These are phyloP conservation scores for Wickerhamiella azymoides DNA, from an alignment of 805 yeast species.

Conservation along the genomic window DNA sequence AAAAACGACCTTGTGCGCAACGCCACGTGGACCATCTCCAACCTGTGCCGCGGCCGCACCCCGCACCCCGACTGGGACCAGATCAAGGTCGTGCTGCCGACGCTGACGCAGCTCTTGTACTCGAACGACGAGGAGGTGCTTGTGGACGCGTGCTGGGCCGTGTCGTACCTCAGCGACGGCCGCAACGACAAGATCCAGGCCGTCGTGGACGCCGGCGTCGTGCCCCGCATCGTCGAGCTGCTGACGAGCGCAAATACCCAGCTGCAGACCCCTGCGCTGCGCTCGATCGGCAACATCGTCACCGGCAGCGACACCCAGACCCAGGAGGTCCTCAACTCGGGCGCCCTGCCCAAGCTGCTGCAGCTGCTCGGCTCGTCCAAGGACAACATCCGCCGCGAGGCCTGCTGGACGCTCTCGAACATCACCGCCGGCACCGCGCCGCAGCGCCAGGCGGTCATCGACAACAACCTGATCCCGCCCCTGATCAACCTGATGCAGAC, in stretches of 20 bases:
- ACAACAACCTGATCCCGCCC: constrained; percentile 85
- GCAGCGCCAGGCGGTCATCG: constrained; percentile 94
- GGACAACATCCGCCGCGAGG: constrained; percentile 90
- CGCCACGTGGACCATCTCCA: constrained; percentile 96
- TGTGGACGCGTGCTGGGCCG: constrained; percentile 98
- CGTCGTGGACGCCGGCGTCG: constrained; percentile 90
- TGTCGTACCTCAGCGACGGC: constrained; percentile 88
- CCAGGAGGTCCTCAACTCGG: constrained; percentile 84
- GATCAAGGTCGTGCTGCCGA: constrained; percentile 79
- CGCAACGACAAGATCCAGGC: constrained; percentile 88
- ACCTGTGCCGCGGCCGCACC: constrained; percentile 88
- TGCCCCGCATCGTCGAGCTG: constrained; percentile 83
- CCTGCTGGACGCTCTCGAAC: constrained; percentile 97
- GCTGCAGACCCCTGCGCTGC: constrained; percentile 92
- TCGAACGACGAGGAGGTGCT: constrained; percentile 86
- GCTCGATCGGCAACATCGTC: constrained; percentile 96
- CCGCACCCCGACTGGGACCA: constrained; percentile 94
- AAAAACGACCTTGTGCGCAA: constrained; percentile 78
- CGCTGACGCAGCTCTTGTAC: constrained; percentile 78
- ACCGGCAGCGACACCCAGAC: constrained; percentile 96
- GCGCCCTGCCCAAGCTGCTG: constrained; percentile 75
- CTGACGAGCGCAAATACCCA: constrained; percentile 68
- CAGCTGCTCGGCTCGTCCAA: constrained; percentile 70
- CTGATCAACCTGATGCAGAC: constrained; percentile 59
- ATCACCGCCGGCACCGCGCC: constrained; percentile 94